Base-by-base conservation (phyloP, 305 asterid species). In the Caryopteris hybrid region DNA sequence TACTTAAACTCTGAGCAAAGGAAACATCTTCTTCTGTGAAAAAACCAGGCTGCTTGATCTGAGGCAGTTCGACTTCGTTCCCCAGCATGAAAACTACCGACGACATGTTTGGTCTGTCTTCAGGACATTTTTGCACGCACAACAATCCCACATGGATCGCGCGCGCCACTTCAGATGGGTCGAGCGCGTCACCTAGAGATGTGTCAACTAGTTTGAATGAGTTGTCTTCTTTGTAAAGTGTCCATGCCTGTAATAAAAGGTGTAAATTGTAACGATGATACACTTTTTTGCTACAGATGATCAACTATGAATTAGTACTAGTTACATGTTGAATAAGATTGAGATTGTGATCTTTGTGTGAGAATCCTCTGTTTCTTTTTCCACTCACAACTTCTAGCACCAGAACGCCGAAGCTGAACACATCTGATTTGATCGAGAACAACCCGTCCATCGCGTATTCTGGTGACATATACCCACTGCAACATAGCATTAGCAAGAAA, bases 61-160 rank as follows among this genome's bases (percentile, higher is more conserved):
- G 61, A 10, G 64, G 48, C 17, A 58, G 18, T 9, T 41, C 18
- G 5, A 22, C 31, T 34, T 58, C 64, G 36, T 58, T 58, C n/a
- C 64, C 64, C 8, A 58, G 45, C 64, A 58, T 58, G 33, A 58
- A 58, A 17, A 58, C 31, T 9, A 58, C 64, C 0, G 64, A 58
- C 1, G 64, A 58, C 64, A 58, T 58, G 18, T 14, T 58, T 11
- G 64, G 64, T 22, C 64, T 58, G 9, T 58, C 64, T 58, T 58
- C 64, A 16, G 64, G 64, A 5, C 29, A 34, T 14, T 9, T 38
- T 6, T 58, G 64, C 27, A 58, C 64, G 5, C 64, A 58, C 31
- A 58, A 58, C 31, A 58, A 14, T n/a, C 47, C 64, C 8, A 84
- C 79, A 1, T 77, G 85, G 42, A 81, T 83, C 6, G 76, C 69